phyloP scores from a whole-genome alignment of 805 yeast species.

The Myxozyma nipponensis region DNA sequence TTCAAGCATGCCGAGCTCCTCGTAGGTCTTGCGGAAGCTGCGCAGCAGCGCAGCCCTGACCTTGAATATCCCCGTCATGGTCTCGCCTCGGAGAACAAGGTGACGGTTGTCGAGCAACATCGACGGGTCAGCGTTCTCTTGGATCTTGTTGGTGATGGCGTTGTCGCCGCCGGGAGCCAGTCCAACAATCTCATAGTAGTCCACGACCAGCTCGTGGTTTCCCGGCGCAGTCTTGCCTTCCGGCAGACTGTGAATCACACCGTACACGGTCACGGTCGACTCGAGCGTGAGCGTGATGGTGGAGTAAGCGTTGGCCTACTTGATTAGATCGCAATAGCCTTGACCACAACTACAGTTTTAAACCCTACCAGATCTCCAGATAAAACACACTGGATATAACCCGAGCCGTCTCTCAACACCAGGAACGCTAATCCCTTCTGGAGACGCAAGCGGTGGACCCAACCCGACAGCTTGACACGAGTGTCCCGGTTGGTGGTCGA shows the following conservation, averaged over 20 bases:
- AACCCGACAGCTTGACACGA: constrained; percentile 81
- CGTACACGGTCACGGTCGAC: constrained; percentile 74
- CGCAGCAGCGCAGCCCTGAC: constrained; percentile 80
- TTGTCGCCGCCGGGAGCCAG: constrained; percentile 96
- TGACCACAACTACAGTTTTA: background rate
- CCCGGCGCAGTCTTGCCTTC: constrained; percentile 98
- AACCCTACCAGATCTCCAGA: constrained; percentile 82
- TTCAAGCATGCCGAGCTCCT: constrained; percentile 72
- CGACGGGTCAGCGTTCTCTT: constrained; percentile 81
- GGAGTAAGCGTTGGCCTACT: constrained; percentile 85
- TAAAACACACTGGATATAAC: constrained; percentile 80
- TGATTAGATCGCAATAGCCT: background rate
- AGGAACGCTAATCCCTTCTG: constrained; percentile 91
- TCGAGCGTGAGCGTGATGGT: constrained; percentile 85
- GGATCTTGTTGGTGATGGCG: constrained; percentile 88
- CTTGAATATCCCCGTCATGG: constrained; percentile 86
- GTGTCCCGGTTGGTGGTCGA: constrained; percentile 54
- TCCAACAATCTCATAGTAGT: constrained; percentile 83
- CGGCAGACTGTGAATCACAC: constrained; percentile 77
- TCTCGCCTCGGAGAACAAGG: constrained; percentile 93
- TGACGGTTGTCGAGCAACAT: constrained; percentile 92
- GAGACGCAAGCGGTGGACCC: constrained; percentile 91
- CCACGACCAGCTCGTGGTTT: constrained; percentile 89
- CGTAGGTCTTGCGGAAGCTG: constrained; percentile 71
- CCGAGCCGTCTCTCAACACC: constrained; percentile 93